Percentiles rank a stretch among this genome's conserved stretches.
Conservation (phyloP, 495 filamentous ascomycete species). For the Terfezia boudieri region DNA sequence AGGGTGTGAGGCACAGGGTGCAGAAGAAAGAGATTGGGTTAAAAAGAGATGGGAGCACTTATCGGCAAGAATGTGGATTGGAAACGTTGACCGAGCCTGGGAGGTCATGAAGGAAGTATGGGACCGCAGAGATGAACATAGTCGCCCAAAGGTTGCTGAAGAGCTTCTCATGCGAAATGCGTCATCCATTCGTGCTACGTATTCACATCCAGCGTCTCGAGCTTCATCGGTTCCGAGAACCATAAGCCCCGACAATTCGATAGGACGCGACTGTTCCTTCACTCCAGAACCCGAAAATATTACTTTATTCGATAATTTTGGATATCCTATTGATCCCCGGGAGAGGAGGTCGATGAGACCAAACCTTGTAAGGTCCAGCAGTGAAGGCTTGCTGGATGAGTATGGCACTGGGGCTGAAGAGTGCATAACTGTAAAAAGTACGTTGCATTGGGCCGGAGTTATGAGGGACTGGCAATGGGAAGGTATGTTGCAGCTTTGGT, state of each 20-base stretch:
- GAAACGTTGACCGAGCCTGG: slow-evolving; percentile 43
- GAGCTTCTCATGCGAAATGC: not conserved
- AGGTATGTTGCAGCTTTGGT: slow-evolving; percentile 26
- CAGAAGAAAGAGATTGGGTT: slow-evolving; percentile 48
- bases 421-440: slow-evolving; percentile 43
- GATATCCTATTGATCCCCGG: no score
- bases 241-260: not conserved
- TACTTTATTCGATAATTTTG: no score
- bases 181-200: not conserved
- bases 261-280: not conserved
- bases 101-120: slow-evolving; percentile 36
- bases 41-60: slow-evolving; percentile 41
- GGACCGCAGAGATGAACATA: slow-evolving; percentile 25
- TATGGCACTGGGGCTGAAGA: slow-evolving; percentile 30
- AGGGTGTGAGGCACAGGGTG: slow-evolving; percentile 40
- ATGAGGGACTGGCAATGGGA: slow-evolving; percentile 69
- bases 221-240: not conserved
- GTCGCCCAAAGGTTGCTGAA: slow-evolving; percentile 5
- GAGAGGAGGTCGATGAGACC: not conserved
- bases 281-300: not conserved
- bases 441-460: slow-evolving; percentile 53
- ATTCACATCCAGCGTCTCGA: not conserved
- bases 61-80: slow-evolving; percentile 42
- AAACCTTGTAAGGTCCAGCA: not conserved
- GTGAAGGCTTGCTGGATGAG: not conserved